Evolutionary conservation across 164 flowering plant genomes (phyloP).

Genomic region (Chloranthus sessilifolius): DNA sequence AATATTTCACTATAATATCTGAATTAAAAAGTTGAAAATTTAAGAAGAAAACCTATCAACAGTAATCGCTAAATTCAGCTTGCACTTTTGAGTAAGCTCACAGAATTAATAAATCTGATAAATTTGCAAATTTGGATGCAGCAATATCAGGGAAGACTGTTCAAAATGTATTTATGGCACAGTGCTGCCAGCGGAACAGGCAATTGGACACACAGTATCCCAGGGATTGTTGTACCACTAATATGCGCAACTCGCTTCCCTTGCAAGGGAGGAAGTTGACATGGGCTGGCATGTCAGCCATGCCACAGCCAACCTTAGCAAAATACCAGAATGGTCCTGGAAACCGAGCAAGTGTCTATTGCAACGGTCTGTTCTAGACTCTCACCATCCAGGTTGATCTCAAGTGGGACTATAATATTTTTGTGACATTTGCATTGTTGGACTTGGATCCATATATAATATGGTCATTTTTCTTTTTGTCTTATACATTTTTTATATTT

Average conservation of each 20-base stretch:
- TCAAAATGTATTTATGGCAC: constrained; percentile 63
- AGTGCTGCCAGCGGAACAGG: constrained; percentile 58
- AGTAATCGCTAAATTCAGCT: background rate
- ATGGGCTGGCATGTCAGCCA: constrained; percentile 67
- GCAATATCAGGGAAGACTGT: constrained; percentile 80
- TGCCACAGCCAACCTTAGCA: constrained; percentile 47
- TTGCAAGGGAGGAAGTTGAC: constrained; percentile 60
- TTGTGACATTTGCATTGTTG: constrained; percentile 2
- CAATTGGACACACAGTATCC: constrained; percentile 37
- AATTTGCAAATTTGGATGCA: constrained; percentile 69
- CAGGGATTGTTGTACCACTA: constrained; percentile 47
- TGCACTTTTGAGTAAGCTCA: constrained; percentile 11
- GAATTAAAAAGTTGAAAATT: background rate
- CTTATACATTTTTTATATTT: background rate
- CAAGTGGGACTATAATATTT: constrained; percentile 16
- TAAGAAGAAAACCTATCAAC: background rate
- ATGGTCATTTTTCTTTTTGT: background rate
- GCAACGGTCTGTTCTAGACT: constrained; percentile 98
- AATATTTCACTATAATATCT: too few relatives aligned
- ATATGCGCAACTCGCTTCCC: constrained; percentile 53
- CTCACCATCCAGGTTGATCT: constrained; percentile 45
- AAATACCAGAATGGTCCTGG: constrained; percentile 42
- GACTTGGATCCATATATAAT: background rate
- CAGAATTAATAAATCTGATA: constrained; percentile 34
- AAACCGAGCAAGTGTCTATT: constrained; percentile 58